Evolutionary conservation across 768 basidiomycete genomes (phyloP).

Genomic region (Mycena rebaudengoi): DNA sequence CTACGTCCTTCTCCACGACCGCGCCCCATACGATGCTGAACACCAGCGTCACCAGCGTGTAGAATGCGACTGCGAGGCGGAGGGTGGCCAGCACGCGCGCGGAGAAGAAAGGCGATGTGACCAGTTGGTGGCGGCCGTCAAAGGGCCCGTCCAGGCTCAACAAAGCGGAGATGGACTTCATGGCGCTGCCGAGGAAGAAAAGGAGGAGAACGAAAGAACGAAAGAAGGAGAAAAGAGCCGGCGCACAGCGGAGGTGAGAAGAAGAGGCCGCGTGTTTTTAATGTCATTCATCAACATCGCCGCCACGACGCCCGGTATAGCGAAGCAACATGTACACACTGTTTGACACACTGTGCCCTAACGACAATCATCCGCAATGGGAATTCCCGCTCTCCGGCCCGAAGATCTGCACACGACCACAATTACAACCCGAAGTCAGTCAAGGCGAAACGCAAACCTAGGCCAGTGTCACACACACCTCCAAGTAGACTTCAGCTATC

Average conservation of each 20-base stretch:
- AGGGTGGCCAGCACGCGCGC: slow-evolving; percentile 45
- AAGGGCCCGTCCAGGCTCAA: slow-evolving; percentile 42
- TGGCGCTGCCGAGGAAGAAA: background rate
- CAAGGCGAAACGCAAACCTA: too few relatives aligned
- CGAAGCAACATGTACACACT: too few relatives aligned
- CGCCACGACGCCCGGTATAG: too few relatives aligned
- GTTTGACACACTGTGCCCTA: too few relatives aligned
- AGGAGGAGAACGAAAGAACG: background rate
- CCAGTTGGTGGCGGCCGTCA: slow-evolving; percentile 46
- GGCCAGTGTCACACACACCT: too few relatives aligned
- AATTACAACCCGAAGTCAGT: too few relatives aligned
- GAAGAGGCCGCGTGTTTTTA: too few relatives aligned
- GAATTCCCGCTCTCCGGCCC: too few relatives aligned
- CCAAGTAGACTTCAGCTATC: too few relatives aligned
- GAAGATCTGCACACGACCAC: too few relatives aligned
- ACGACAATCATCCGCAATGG: too few relatives aligned
- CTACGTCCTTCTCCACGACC: slow-evolving; percentile 31
- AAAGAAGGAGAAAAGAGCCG: slow-evolving; percentile 2
- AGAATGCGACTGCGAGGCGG: slow-evolving; percentile 50
- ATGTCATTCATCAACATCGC: too few relatives aligned
- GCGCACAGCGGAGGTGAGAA: slow-evolving; percentile 21
- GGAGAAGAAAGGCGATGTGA: slow-evolving; percentile 53
- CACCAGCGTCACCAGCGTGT: slow-evolving; percentile 40
- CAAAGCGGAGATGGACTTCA: slow-evolving; percentile 17
- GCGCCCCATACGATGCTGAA: slow-evolving; percentile 35